Evolutionary conservation across 2,329 filamentous ascomycete genomes (phyloP).

Genomic region (Emergomyces orientalis): DNA sequence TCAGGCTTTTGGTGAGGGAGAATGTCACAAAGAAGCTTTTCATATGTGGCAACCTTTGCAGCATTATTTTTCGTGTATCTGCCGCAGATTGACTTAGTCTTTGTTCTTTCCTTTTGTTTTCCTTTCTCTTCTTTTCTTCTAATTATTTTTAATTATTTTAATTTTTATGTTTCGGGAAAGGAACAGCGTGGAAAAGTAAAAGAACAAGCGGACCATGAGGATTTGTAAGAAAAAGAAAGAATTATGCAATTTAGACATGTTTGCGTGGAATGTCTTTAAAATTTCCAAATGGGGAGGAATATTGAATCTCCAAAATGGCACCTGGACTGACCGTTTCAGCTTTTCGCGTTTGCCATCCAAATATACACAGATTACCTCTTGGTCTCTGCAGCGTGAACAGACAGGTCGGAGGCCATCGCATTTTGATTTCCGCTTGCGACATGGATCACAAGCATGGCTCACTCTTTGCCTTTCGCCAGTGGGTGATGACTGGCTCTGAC

Average conservation of each 20-base stretch:
- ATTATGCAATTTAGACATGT: not conserved
- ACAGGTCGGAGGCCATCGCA: constrained; percentile 28
- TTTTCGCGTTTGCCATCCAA: constrained; percentile 29
- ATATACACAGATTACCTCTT: constrained; percentile 25
- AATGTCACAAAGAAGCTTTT: constrained; percentile 15
- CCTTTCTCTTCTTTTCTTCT: not conserved
- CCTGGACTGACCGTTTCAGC: constrained; percentile 18
- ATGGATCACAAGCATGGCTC: constrained; percentile 27
- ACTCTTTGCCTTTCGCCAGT: constrained; percentile 16
- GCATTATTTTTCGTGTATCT: constrained; percentile 16
- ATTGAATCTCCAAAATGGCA: constrained; percentile 5
- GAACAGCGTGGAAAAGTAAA: not conserved
- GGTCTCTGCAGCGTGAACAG: constrained; percentile 27
- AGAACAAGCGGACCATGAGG: not conserved
- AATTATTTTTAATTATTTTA: too few species aligned
- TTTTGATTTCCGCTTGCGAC: constrained; percentile 30
- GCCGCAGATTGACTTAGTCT: not conserved
- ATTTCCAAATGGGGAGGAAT: not conserved
- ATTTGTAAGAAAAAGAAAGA: not conserved
- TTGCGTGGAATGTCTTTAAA: not conserved
- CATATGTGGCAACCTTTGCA: constrained; percentile 16
- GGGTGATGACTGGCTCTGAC: constrained; percentile 6
- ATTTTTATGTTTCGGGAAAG: too few species aligned
- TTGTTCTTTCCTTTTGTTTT: not conserved
- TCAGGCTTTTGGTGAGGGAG: constrained; percentile 12